Evolutionary conservation across 176 grass and related monocot species (phyloP).

Genomic region (Aechmea fasciata): DNA sequence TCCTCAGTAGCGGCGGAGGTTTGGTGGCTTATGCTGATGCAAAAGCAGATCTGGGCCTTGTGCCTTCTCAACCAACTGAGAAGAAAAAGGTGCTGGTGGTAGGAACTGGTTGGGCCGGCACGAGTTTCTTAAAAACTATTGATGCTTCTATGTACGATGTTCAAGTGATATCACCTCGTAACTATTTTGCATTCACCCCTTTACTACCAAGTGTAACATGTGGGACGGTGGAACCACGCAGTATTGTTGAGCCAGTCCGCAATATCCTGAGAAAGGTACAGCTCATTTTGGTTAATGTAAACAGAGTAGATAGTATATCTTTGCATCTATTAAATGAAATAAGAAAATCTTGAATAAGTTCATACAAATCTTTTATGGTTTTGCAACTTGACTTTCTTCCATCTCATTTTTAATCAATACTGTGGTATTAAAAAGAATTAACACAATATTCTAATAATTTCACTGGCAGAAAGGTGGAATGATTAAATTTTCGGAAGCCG

Average conservation of each 20-base stretch:
- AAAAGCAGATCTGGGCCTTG: slow-evolving; percentile 26
- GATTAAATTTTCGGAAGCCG: slow-evolving; percentile 89
- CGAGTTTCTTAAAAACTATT: slow-evolving; percentile 79
- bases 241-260: slow-evolving; percentile 80
- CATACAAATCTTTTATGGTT: neutral
- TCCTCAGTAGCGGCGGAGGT: slow-evolving; percentile 55
- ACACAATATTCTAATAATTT: neutral
- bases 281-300: neutral
- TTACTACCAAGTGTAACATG: slow-evolving; percentile 89
- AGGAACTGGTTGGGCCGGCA: slow-evolving; percentile 86
- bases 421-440: neutral
- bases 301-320: neutral
- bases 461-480: slow-evolving; percentile 68
- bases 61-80: slow-evolving; percentile 20
- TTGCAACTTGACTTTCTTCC: neutral
- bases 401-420: neutral
- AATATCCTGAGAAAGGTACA: slow-evolving; percentile 76
- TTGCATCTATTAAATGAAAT: neutral
- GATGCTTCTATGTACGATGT: slow-evolving; percentile 72
- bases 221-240: slow-evolving; percentile 88
- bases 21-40: slow-evolving; percentile 76
- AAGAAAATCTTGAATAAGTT: neutral
- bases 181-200: slow-evolving; percentile 87
- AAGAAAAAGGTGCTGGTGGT: slow-evolving; percentile 86
- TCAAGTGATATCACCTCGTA: slow-evolving; percentile 86